Conservation (phyloP, 441 rosid species). For the Manihot esculenta region DNA sequence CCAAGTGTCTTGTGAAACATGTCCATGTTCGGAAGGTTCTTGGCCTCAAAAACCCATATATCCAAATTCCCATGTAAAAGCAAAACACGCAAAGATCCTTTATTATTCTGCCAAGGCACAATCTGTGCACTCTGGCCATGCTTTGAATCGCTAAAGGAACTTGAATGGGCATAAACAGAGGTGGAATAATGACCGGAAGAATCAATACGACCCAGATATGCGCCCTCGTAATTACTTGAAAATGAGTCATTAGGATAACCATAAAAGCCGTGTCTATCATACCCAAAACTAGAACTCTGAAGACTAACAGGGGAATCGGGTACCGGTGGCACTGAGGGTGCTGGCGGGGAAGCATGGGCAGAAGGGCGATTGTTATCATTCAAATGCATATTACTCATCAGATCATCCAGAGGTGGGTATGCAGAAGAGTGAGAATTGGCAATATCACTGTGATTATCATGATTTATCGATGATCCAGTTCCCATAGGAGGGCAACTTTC, state of each 20-base stretch:
- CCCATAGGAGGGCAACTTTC: conserved; percentile 39
- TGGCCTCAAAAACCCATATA: conserved; percentile 69
- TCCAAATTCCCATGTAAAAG: conserved; percentile 88
- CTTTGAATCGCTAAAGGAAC: conserved; percentile 46
- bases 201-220: conserved; percentile 41
- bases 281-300: conserved; percentile 37
- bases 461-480: conserved; percentile 10
- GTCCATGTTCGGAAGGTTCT: conserved; percentile 96
- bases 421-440: conserved; percentile 29
- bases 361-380: conserved; percentile 36
- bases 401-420: conserved; percentile 63
- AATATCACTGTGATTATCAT: conserved; percentile 7
- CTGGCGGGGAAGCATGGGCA: conserved; percentile 42
- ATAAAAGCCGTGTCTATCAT: conserved; percentile 41
- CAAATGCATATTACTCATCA: conserved; percentile 44
- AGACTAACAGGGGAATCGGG: conserved; percentile 25
- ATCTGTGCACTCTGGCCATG: conserved; percentile 42
- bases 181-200: conserved; percentile 34
- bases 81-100: conserved; percentile 63
- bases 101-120: conserved; percentile 41
- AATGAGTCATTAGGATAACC: conserved; percentile 65
- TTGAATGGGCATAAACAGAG: conserved; percentile 27
- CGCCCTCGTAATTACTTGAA: conserved; percentile 47
- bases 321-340: conserved; percentile 34
- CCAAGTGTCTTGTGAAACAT: conserved; percentile 87